These are phyloP conservation scores for Neurospora sp. DNA, from an alignment of 2,329 filamentous ascomycete species.

Conservation along the genomic window DNA sequence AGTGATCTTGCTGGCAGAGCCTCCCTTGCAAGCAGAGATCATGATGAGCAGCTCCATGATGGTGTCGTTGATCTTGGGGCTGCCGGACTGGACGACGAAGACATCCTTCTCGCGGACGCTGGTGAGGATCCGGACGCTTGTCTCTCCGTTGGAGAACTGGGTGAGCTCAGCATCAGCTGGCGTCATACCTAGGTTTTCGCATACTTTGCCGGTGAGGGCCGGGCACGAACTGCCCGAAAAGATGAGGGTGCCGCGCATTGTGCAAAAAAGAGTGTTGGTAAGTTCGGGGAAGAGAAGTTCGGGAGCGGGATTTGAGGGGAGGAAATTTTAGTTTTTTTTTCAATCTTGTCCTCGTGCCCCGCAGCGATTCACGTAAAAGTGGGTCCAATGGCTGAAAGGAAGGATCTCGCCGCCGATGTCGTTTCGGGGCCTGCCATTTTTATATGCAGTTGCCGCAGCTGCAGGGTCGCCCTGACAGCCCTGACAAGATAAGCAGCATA, in stretches of 20 bases:
- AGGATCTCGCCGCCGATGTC: neutral
- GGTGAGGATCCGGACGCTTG: slow-evolving; percentile 58
- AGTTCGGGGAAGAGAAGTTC: slow-evolving; percentile 3
- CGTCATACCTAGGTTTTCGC: slow-evolving; percentile 57
- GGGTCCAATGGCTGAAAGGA: neutral
- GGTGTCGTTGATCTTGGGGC: slow-evolving; percentile 92
- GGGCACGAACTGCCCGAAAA: slow-evolving; percentile 61
- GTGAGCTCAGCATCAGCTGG: slow-evolving; percentile 56
- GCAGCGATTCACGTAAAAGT: neutral
- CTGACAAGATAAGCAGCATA: neutral
- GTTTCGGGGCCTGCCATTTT: neutral
- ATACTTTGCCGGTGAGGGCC: slow-evolving; percentile 55
- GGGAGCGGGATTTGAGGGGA: neutral
- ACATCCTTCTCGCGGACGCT: slow-evolving; percentile 96
- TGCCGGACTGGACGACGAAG: slow-evolving; percentile 96
- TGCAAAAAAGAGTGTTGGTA: slow-evolving; percentile 20
- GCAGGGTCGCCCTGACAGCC: neutral
- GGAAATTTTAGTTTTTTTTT: slow-evolving; percentile 1
- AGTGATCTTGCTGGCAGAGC: slow-evolving; percentile 92
- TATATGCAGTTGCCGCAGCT: neutral
- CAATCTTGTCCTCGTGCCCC: neutral
- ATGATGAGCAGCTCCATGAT: slow-evolving; percentile 99
- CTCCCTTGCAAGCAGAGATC: slow-evolving; percentile 97
- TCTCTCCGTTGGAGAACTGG: slow-evolving; percentile 65
- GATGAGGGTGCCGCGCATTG: slow-evolving; percentile 57